A percentile compares a stretch with the other conserved stretches of the same genome.
Conservation (phyloP, 495 filamentous ascomycete genomes). For the Tuber magnatum region DNA sequence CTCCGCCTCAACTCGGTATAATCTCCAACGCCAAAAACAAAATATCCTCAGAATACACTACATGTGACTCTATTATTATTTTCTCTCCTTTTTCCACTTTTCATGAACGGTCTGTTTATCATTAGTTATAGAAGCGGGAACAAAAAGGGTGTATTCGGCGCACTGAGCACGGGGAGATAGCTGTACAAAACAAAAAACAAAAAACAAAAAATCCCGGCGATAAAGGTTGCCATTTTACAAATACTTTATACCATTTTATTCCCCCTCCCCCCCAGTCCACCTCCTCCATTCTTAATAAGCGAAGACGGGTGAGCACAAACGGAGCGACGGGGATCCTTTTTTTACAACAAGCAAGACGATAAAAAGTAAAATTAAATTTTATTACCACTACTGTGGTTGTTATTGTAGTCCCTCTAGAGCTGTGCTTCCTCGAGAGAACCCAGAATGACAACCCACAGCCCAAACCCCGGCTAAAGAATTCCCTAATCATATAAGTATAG, state of each 20-base stretch:
- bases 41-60: background rate
- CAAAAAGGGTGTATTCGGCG: conserved; percentile 1
- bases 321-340: background rate
- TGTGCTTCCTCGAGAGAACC: background rate
- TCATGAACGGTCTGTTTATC: conserved; percentile 4
- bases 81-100: background rate
- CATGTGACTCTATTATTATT: background rate
- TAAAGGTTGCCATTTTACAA: background rate
- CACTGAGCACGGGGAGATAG: background rate
- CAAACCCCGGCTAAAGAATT: background rate
- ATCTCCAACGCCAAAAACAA: background rate
- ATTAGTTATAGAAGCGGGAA: conserved; percentile 5
- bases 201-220: background rate
- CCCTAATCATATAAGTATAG: background rate
- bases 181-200: background rate
- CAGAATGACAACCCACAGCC: background rate
- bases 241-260: background rate
- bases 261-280: background rate
- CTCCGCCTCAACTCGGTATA: conserved; percentile 31
- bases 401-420: no score
- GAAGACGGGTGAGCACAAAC: background rate
- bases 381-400: background rate
- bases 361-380: background rate
- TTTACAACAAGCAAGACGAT: background rate
- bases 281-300: background rate